phyloP scores from a whole-genome alignment of 805 yeast genomes.

The Hanseniaspora jakobsenii region DNA sequence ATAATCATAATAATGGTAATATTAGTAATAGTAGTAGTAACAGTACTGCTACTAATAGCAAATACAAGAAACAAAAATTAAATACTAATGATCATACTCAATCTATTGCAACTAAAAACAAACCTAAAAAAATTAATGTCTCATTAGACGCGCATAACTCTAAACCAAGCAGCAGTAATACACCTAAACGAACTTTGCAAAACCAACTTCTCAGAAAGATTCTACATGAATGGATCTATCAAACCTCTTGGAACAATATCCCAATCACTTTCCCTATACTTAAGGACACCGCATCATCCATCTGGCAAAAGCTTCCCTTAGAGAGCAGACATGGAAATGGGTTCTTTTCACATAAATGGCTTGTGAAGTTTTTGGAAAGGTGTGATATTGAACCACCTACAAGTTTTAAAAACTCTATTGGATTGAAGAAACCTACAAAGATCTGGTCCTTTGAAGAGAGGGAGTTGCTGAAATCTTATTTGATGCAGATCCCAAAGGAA shows the following conservation, averaged over 20 bases:
- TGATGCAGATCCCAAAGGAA: conserved; percentile 37
- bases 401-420: conserved; percentile 39
- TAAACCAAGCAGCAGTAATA: conserved; percentile 1
- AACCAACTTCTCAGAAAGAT: conserved; percentile 45
- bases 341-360: conserved; percentile 54
- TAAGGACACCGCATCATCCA: conserved; percentile 49
- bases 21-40: too few relatives aligned
- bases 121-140: not conserved
- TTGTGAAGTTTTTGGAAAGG: conserved; percentile 26
- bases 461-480: conserved; percentile 34
- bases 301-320: conserved; percentile 50
- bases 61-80: too few relatives aligned
- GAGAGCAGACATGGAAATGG: conserved; percentile 50
- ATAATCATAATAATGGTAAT: too few relatives aligned
- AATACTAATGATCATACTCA: too few relatives aligned
- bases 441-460: conserved; percentile 55
- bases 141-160: too few relatives aligned
- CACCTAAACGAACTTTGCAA: conserved; percentile 38
- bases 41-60: too few relatives aligned
- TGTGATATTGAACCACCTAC: conserved; percentile 29
- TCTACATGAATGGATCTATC: conserved; percentile 59
- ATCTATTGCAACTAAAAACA: not conserved
- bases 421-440: conserved; percentile 36
- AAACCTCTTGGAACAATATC: conserved; percentile 53
- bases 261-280: conserved; percentile 54